These are phyloP conservation scores for Trypanosoma congolense DNA, from an alignment of 208 protist genomes.

Conservation along the genomic window DNA sequence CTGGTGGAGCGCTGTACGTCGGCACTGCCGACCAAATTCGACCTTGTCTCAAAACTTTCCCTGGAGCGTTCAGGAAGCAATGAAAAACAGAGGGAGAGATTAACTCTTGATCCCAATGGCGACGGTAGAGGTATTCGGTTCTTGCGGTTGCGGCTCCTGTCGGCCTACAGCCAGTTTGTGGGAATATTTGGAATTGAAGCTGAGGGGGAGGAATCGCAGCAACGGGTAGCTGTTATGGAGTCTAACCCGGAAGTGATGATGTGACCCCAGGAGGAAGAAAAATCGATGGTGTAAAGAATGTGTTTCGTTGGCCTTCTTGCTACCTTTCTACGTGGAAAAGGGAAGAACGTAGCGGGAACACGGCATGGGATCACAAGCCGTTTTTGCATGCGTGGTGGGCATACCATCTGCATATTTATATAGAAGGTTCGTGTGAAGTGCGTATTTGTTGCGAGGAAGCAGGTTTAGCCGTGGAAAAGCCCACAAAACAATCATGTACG, in stretches of 20 bases:
- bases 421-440: no score
- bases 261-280: conserved; percentile 16
- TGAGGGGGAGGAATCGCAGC: conserved; percentile 77
- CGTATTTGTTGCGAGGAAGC: no score
- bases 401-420: no score
- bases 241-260: conserved; percentile 74
- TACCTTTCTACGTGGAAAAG: no score
- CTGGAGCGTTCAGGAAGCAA: conserved; percentile 24
- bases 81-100: conserved; percentile 44
- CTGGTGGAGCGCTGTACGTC: conserved; percentile 31
- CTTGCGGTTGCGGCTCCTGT: conserved; percentile 55
- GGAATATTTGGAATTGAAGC: conserved; percentile 58
- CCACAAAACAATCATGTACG: no score
- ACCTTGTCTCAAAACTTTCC: conserved; percentile 47
- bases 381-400: no score
- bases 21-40: conserved; percentile 26
- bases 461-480: no score
- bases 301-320: neutral
- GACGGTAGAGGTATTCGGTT: conserved; percentile 50
- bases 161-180: conserved; percentile 80
- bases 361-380: no score
- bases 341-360: no score
- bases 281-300: neutral
- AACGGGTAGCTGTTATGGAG: conserved; percentile 78
- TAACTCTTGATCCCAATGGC: conserved; percentile 52